Evolutionary conservation across 2,329 filamentous ascomycete species (phyloP), one percentile per base, ranked within the genome.

Genomic region (Tolypocladium nubicola): DNA sequence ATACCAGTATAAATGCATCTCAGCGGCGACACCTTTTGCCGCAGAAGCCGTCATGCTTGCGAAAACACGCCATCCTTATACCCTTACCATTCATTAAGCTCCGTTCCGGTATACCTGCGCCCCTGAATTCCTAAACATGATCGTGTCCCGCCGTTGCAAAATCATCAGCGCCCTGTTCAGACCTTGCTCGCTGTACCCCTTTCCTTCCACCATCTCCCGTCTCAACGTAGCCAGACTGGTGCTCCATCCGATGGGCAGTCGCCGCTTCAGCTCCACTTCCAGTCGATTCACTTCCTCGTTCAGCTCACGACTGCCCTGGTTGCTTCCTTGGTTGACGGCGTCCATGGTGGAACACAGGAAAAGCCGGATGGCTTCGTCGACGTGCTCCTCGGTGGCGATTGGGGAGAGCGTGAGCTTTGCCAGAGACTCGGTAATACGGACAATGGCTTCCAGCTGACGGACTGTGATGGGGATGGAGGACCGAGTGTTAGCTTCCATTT

Each of bases 341-440:
- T 99, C 93, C 94, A 99, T 97, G 58, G 94, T 99, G 4, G 87
- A 92, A 62, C 92, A 94, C 37, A 99, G 78, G 85, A 99, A 99
- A 19, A 99, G 82, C 0, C 94, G 87, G 66, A 99, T 99, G 2
- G 94, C 94, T 75, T 99, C 94, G 67, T 99, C 93, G 55, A 99
- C 94, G 68, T 99, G 94, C 52, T 84, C 80, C 71, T 97, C 93
- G 0, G 88, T 92, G 2, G 93, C 94, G 47, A 97, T 80, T 4
- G 92, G 87, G 0, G 88, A 90, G 10, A 99, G 82, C 0, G 88
- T 86, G 49, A 99, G 79, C 72, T 99, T 99, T 57, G 94, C 94
- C 2, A 99, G 83, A 0, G 94, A 91, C 71, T 99, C 94, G 3
- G 92, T 95, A 67, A 99, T 97, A 70, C 94, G 93, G 61, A 97